Evolutionary conservation across 2,329 filamentous ascomycete species (phyloP).

Genomic region (Coniella vitis): DNA sequence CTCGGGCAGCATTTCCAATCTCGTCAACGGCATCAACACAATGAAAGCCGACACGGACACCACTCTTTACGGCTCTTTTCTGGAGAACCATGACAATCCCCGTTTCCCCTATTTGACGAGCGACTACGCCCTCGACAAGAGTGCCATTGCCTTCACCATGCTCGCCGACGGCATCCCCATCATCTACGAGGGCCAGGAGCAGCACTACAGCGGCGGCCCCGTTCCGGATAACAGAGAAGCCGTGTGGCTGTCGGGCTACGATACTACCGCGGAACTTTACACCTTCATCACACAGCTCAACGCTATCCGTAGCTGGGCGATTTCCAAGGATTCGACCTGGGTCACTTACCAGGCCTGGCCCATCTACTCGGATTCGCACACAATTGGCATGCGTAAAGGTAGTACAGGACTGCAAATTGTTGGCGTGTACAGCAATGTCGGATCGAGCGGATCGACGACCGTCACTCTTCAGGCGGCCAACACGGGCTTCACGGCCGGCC

Average conservation of each 20-base stretch:
- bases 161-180: constrained; percentile 51
- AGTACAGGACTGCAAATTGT: constrained; percentile 28
- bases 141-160: constrained; percentile 47
- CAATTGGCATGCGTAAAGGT: constrained; percentile 42
- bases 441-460: constrained; percentile 25
- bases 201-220: constrained; percentile 37
- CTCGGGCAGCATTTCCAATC: constrained; percentile 27
- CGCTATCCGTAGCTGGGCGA: constrained; percentile 39
- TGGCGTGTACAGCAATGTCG: constrained; percentile 34
- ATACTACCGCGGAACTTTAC: constrained; percentile 37
- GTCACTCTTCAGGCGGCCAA: constrained; percentile 28
- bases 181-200: constrained; percentile 53
- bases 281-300: constrained; percentile 40
- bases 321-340: constrained; percentile 31
- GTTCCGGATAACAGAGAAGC: constrained; percentile 43
- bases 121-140: constrained; percentile 44
- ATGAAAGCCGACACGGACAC: constrained; percentile 25
- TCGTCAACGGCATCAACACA: constrained; percentile 25
- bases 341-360: constrained; percentile 31
- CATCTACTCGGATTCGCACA: constrained; percentile 32
- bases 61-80: constrained; percentile 34
- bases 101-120: constrained; percentile 37
- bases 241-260: constrained; percentile 40
- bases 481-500: constrained; percentile 30
- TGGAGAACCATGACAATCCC: constrained; percentile 43